phyloP scores from a whole-genome alignment of 1,139 yeast species.

The Zygoascus meyerae region DNA sequence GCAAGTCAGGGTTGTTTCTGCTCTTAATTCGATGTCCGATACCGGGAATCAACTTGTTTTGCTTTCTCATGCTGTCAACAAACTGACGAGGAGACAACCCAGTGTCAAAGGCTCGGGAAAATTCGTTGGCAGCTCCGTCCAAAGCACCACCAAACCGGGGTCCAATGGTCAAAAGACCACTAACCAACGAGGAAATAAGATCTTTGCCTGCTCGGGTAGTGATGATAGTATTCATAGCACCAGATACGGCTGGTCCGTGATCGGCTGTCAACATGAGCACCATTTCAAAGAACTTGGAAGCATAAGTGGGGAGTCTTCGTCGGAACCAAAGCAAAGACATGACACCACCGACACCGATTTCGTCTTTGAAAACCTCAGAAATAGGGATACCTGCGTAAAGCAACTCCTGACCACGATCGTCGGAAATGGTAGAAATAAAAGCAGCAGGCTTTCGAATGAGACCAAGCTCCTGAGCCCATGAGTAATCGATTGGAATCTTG shows the following conservation, averaged over 20 bases:
- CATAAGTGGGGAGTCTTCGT: slow-evolving; percentile 40
- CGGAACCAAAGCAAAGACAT: slow-evolving; percentile 45
- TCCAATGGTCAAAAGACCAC: slow-evolving; percentile 43
- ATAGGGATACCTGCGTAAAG: slow-evolving; percentile 44
- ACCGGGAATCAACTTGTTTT: slow-evolving; percentile 44
- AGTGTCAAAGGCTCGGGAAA: slow-evolving; percentile 40
- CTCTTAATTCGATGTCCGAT: slow-evolving; percentile 46
- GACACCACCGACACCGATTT: slow-evolving; percentile 45
- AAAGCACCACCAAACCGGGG: slow-evolving; percentile 45
- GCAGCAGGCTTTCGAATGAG: slow-evolving; percentile 45
- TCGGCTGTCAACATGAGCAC: slow-evolving; percentile 46
- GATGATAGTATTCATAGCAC: slow-evolving; percentile 46
- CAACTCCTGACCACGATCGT: slow-evolving; percentile 44
- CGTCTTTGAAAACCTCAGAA: slow-evolving; percentile 43
- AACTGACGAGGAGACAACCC: slow-evolving; percentile 43
- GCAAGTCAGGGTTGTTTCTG: slow-evolving; percentile 44
- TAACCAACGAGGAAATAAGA: slow-evolving; percentile 41
- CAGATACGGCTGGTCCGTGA: slow-evolving; percentile 45
- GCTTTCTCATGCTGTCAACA: slow-evolving; percentile 43
- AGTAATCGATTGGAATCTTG: slow-evolving; percentile 44
- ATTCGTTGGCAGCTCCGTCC: slow-evolving; percentile 44
- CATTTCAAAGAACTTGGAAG: slow-evolving; percentile 43
- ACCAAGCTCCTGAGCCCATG: slow-evolving; percentile 46
- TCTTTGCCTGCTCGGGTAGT: slow-evolving; percentile 47
- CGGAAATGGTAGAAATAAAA: slow-evolving; percentile 44